phyloP scores from a whole-genome alignment of 1,139 yeast species.

The Yamadazyma atlantica region DNA sequence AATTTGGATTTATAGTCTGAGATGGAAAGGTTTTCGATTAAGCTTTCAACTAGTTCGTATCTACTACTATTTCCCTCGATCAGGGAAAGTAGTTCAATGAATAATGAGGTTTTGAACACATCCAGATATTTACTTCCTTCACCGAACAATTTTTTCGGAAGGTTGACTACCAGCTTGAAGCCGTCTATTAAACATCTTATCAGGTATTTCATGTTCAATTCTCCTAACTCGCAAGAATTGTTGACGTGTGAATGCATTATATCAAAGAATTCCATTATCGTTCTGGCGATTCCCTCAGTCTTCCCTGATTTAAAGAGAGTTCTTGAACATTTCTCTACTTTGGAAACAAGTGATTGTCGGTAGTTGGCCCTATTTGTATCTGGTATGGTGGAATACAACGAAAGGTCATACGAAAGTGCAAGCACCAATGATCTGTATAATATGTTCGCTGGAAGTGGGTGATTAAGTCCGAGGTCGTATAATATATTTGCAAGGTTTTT shows the following conservation, averaged over 20 bases:
- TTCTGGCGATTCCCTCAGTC: not conserved
- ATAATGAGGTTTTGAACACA: conserved; percentile 7
- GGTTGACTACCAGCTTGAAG: not conserved
- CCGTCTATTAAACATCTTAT: not conserved
- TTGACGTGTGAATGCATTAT: not conserved
- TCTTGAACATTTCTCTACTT: not conserved
- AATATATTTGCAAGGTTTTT: conserved; percentile 29
- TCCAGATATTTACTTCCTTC: conserved; percentile 7
- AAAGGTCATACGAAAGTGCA: conserved; percentile 23
- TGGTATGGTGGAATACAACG: conserved; percentile 14
- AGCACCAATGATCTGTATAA: conserved; percentile 13
- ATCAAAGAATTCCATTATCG: conserved; percentile 3
- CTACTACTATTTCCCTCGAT: not conserved
- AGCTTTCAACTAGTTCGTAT: not conserved
- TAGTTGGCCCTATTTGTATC: not conserved
- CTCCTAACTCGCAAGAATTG: not conserved
- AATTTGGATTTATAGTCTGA: conserved; percentile 12
- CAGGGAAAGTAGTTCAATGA: not conserved
- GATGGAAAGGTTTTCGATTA: conserved; percentile 8
- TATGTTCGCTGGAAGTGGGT: conserved; percentile 1
- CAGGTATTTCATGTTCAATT: not conserved
- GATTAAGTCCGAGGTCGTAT: conserved; percentile 17
- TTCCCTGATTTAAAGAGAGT: not conserved
- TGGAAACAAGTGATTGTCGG: not conserved
- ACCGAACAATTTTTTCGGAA: conserved; percentile 7